phyloP scores from a whole-genome alignment of 805 yeast genomes.

The Tetrapisispora phaffii region DNA sequence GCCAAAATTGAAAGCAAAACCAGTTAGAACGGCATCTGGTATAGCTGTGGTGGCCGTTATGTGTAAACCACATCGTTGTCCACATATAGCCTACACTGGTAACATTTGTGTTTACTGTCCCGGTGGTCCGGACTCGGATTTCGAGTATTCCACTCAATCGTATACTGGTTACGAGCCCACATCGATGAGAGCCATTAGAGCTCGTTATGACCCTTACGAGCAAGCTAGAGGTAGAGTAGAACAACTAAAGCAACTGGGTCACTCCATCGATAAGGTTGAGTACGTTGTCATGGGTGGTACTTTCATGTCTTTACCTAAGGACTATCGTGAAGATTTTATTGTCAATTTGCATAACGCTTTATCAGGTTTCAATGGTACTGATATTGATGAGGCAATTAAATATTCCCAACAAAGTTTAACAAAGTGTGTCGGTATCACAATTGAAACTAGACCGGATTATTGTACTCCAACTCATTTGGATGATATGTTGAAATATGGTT shows the following conservation, averaged over 20 bases:
- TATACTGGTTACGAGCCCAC: slow-evolving; percentile 99
- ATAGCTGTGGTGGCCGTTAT: slow-evolving; percentile 98
- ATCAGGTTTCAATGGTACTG: slow-evolving; percentile 80
- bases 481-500: slow-evolving; percentile 93
- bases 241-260: slow-evolving; percentile 90
- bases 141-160: slow-evolving; percentile 95
- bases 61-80: slow-evolving; percentile 99
- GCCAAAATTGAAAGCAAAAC: slow-evolving; percentile 95
- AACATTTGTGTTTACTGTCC: slow-evolving; percentile 98
- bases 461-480: slow-evolving; percentile 92
- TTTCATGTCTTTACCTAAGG: slow-evolving; percentile 86
- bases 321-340: slow-evolving; percentile 83
- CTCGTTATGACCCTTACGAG: slow-evolving; percentile 95
- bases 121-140: slow-evolving; percentile 98
- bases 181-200: slow-evolving; percentile 98
- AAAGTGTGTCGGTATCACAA: slow-evolving; percentile 96
- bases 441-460: slow-evolving; percentile 96
- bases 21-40: slow-evolving; percentile 96
- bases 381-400: slow-evolving; percentile 81
- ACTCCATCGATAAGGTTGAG: slow-evolving; percentile 93
- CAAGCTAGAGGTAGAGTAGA: slow-evolving; percentile 97
- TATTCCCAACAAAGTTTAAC: slow-evolving; percentile 91
- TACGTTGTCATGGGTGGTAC: slow-evolving; percentile 99
- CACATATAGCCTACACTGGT: slow-evolving; percentile 97
- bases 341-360: slow-evolving; percentile 88